phyloP scores from a whole-genome alignment of 106 monocot species.

The Dioscorea dumetorum region DNA sequence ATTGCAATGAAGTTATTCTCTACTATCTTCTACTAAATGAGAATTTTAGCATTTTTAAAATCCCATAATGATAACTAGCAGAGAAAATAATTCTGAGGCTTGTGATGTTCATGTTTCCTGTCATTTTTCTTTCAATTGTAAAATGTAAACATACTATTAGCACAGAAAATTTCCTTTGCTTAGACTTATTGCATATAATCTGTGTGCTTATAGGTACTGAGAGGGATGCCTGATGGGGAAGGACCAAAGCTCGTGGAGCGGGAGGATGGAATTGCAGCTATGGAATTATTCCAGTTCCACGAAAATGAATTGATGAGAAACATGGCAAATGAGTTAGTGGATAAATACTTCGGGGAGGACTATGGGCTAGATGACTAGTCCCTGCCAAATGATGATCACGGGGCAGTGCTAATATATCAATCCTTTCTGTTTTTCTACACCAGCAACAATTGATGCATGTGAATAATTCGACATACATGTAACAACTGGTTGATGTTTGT shows the following conservation, averaged over 20 bases:
- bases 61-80: too few relatives aligned
- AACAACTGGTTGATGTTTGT: too few relatives aligned
- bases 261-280: conserved; percentile 96
- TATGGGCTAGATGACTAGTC: conserved; percentile 59
- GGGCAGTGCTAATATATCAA: too few relatives aligned
- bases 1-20: too few relatives aligned
- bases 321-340: conserved; percentile 92
- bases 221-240: conserved; percentile 83
- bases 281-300: conserved; percentile 99
- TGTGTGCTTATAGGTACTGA: conserved; percentile 65
- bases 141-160: too few relatives aligned
- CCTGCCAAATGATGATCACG: neutral
- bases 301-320: conserved; percentile 88
- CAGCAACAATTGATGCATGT: too few relatives aligned
- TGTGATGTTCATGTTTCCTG: neutral
- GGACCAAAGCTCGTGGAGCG: conserved; percentile 89
- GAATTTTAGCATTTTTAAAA: too few relatives aligned
- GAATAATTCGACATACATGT: too few relatives aligned
- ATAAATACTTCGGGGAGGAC: conserved; percentile 94
- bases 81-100: too few relatives aligned
- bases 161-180: too few relatives aligned
- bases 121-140: neutral
- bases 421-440: too few relatives aligned
- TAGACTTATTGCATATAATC: neutral
- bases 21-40: too few relatives aligned